Percentiles rank a stretch among this genome's conserved stretches.
phyloP scores from a whole-genome alignment of 176 grass and related monocot species.

The Aegilops longissima region DNA sequence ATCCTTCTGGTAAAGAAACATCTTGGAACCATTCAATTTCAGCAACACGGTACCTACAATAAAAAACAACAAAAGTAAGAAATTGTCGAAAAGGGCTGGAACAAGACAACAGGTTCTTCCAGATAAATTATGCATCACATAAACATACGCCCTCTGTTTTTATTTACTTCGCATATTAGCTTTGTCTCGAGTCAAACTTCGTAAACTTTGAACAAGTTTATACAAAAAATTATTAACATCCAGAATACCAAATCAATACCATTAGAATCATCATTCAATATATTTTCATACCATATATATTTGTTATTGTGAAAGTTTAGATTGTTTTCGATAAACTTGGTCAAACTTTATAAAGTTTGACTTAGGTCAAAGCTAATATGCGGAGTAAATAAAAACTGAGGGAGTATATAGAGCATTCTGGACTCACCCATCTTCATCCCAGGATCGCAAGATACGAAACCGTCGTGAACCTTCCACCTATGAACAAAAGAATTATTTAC shows the following conservation, averaged over 20 bases:
- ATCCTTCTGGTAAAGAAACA: slow-evolving; percentile 69
- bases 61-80: slow-evolving; percentile 34
- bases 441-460: slow-evolving; percentile 73
- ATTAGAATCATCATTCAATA: too few relatives aligned
- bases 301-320: too few relatives aligned
- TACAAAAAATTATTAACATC: too few relatives aligned
- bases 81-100: slow-evolving; percentile 7
- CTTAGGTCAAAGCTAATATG: too few relatives aligned
- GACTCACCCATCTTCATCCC: slow-evolving; percentile 97
- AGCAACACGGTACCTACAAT: slow-evolving; percentile 86
- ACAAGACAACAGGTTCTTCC: neutral
- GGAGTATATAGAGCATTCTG: slow-evolving; percentile 2
- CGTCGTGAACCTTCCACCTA: slow-evolving; percentile 90
- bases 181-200: too few relatives aligned
- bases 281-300: too few relatives aligned
- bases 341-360: too few relatives aligned
- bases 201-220: too few relatives aligned
- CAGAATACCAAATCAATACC: too few relatives aligned
- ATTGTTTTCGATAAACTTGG: too few relatives aligned
- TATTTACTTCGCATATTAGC: too few relatives aligned
- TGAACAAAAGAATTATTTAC: slow-evolving; percentile 43
- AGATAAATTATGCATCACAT: slow-evolving; percentile 8
- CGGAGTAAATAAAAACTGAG: too few relatives aligned
- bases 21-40: slow-evolving; percentile 97
- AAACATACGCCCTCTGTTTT: neutral